Conservation (phyloP, 2,329 filamentous ascomycete genomes). For the Botrytis fragariae region DNA sequence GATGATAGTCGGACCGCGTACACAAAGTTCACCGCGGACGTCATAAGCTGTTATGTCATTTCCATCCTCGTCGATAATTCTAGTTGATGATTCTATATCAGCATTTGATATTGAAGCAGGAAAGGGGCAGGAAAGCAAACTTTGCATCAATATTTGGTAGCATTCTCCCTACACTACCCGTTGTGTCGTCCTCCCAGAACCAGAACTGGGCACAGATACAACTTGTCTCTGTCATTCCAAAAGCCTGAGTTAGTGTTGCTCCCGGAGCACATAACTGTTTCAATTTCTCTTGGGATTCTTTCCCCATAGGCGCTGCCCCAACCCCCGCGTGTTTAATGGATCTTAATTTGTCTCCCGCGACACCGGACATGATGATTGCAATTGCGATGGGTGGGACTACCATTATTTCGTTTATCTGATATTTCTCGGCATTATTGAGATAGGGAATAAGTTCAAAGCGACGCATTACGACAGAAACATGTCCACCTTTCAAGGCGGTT, state of each 20-base stretch:
- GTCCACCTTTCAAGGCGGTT: slow-evolving; percentile 41
- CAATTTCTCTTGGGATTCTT: slow-evolving; percentile 42
- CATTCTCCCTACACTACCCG: slow-evolving; percentile 48
- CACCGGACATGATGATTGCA: slow-evolving; percentile 46
- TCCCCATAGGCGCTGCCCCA: slow-evolving; percentile 50
- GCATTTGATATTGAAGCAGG: not conserved
- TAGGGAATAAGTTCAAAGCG: slow-evolving; percentile 73
- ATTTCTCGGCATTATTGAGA: slow-evolving; percentile 64
- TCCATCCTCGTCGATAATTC: slow-evolving; percentile 32
- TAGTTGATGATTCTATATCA: slow-evolving; percentile 8
- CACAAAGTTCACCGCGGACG: slow-evolving; percentile 53
- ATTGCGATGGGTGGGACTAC: slow-evolving; percentile 76
- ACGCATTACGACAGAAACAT: slow-evolving; percentile 56
- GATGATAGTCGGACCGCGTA: slow-evolving; percentile 70
- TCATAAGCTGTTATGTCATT: slow-evolving; percentile 36
- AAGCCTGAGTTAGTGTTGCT: slow-evolving; percentile 48
- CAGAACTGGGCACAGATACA: slow-evolving; percentile 30
- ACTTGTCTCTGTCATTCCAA: slow-evolving; percentile 52
- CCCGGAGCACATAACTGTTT: slow-evolving; percentile 42
- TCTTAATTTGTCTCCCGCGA: slow-evolving; percentile 50
- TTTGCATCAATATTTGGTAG: slow-evolving; percentile 42
- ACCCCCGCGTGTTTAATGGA: slow-evolving; percentile 45
- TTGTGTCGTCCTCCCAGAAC: slow-evolving; percentile 51
- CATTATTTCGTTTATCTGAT: slow-evolving; percentile 62
- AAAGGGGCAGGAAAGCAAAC: slow-evolving; percentile 21